These are phyloP conservation scores for Phytophthora podocarpi DNA, from an alignment of 352 stramenopile species.

Conservation along the genomic window DNA sequence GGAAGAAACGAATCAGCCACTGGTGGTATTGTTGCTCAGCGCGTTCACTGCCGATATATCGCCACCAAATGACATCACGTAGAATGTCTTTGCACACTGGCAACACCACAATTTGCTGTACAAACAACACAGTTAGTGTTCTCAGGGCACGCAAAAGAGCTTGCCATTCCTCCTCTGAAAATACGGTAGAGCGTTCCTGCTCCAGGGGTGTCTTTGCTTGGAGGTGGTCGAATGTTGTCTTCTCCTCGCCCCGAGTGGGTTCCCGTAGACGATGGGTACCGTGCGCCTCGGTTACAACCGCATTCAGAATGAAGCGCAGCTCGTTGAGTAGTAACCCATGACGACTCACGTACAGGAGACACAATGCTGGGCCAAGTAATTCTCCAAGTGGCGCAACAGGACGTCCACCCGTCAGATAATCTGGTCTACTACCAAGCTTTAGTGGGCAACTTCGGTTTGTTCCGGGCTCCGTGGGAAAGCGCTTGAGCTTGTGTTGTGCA, in stretches of 20 bases:
- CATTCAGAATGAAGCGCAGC: constrained; percentile 79
- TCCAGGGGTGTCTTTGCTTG: constrained; percentile 36
- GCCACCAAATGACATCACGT: constrained; percentile 88
- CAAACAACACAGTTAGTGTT: constrained; percentile 76
- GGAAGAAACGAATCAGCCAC: constrained; percentile 87
- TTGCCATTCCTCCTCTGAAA: constrained; percentile 76
- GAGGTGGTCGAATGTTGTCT: constrained; percentile 17
- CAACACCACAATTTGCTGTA: constrained; percentile 87
- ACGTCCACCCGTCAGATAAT: constrained; percentile 74
- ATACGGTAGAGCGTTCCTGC: constrained; percentile 40
- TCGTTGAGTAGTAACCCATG: constrained; percentile 91
- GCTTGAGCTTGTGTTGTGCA: constrained; percentile 19
- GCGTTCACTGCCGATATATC: constrained; percentile 80
- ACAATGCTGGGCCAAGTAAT: constrained; percentile 80
- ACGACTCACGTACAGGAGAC: constrained; percentile 88
- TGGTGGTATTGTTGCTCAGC: constrained; percentile 77
- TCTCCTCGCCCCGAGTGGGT: constrained; percentile 12
- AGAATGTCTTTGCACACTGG: constrained; percentile 90
- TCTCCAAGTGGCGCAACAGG: constrained; percentile 58
- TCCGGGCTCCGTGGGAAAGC: constrained; percentile 27
- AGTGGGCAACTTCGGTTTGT: too few species aligned
- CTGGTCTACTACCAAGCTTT: constrained; percentile 18
- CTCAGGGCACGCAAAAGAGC: constrained; percentile 73
- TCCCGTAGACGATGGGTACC: constrained; percentile 24
- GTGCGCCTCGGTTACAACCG: constrained; percentile 53